Percentiles rank a stretch among this genome's conserved stretches.
Evolutionary conservation across 2,329 filamentous ascomycete genomes (phyloP).

Genomic region (Cladosporium oxysporum): DNA sequence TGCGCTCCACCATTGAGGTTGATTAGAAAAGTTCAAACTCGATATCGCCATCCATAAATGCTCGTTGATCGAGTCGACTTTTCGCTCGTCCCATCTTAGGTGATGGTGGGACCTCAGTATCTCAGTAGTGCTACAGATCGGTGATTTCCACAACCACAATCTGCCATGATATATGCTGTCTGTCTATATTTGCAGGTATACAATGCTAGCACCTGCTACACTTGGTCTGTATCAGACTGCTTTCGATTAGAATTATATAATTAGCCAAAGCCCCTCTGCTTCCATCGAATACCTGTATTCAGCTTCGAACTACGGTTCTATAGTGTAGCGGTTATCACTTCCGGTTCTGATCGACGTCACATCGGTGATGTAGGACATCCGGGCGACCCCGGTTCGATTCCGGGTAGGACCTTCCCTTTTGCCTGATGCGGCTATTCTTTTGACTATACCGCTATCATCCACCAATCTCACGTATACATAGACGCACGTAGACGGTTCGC

Average conservation of each 20-base stretch:
- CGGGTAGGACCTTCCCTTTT: constrained; percentile 12
- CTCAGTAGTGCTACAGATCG: not conserved
- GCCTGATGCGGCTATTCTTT: not conserved
- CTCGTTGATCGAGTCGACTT: not conserved
- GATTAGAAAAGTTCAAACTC: not conserved
- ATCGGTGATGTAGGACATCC: not conserved
- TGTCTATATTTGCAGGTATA: not conserved
- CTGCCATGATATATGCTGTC: too few species aligned
- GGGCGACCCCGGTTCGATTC: constrained; percentile 19
- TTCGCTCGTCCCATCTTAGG: not conserved
- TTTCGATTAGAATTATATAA: too few species aligned
- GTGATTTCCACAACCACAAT: too few species aligned
- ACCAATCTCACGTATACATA: too few species aligned
- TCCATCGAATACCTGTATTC: not conserved
- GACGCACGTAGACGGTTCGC: too few species aligned
- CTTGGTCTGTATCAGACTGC: too few species aligned
- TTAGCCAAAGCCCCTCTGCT: too few species aligned
- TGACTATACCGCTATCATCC: too few species aligned
- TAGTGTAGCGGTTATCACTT: constrained; percentile 14
- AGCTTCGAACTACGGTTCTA: not conserved
- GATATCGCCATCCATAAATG: not conserved
- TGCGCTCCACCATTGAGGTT: not conserved
- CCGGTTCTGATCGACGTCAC: constrained; percentile 1
- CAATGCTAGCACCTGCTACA: not conserved
- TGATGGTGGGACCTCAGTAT: not conserved